These are phyloP conservation scores for Penicillium sp. DNA, from an alignment of 2,329 filamentous ascomycete genomes.

Conservation along the genomic window DNA sequence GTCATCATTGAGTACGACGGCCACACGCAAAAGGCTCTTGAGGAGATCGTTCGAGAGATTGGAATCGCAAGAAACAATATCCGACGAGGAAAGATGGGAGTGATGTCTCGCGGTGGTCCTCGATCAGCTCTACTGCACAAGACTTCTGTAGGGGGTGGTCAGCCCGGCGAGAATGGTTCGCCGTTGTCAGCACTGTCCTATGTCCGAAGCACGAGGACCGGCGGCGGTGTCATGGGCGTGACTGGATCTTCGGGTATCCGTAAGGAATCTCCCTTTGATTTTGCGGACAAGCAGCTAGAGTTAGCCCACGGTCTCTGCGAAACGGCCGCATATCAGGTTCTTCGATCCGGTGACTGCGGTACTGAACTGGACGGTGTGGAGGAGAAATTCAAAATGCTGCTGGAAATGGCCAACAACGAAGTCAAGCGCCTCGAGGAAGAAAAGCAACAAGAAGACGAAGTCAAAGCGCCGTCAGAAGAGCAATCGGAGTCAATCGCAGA, in stretches of 20 bases:
- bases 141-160: slow-evolving; percentile 3
- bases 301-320: slow-evolving; percentile 80
- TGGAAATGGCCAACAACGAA: slow-evolving; percentile 62
- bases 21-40: slow-evolving; percentile 79
- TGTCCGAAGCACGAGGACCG: slow-evolving; percentile 1
- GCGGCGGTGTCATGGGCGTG: slow-evolving; percentile 15
- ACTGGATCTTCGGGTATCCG: slow-evolving; percentile 16
- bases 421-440: slow-evolving; percentile 59
- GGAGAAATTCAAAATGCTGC: slow-evolving; percentile 64
- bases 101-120: slow-evolving; percentile 32
- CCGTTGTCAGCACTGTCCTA: slow-evolving; percentile 16
- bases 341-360: slow-evolving; percentile 84
- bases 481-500: not conserved
- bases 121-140: slow-evolving; percentile 23
- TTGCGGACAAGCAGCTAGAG: slow-evolving; percentile 76
- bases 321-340: slow-evolving; percentile 81
- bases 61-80: slow-evolving; percentile 79
- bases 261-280: slow-evolving; percentile 67
- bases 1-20: slow-evolving; percentile 93
- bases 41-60: slow-evolving; percentile 78
- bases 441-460: slow-evolving; percentile 38
- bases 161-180: slow-evolving; percentile 4
- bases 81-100: slow-evolving; percentile 74
- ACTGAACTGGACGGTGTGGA: slow-evolving; percentile 72
- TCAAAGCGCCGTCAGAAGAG: slow-evolving; percentile 11